Base-by-base conservation (phyloP, 2,329 filamentous ascomycete species). In the Raffaelea deltoideospora region DNA sequence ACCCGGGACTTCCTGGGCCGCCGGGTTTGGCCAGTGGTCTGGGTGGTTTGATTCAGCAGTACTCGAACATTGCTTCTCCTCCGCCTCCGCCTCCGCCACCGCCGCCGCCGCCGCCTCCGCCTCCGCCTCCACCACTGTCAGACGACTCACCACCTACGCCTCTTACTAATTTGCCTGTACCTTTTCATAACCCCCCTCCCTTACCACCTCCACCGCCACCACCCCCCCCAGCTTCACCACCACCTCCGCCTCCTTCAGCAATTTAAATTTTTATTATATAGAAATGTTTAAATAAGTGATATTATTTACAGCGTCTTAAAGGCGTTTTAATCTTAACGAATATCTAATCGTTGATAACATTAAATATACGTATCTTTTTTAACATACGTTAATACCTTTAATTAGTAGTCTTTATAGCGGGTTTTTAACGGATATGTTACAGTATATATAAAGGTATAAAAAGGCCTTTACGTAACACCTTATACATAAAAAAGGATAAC, bases 1-100 rank as follows among this genome's bases (percentile, higher is more conserved):
- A 41, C 43, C 15, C 42, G 42, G 44, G 49, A 17, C 33, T 47
- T 4, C 44, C 43, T 39, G 65, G 62, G 38, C 67, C 67, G 23
- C 65, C 71, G 47, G 66, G 60, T 42, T 58, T 71, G 19, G 56
- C 57, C 30, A 66, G 66, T 41, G 72, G 71, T 27, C 60, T 79
- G 41, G 76, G 68, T 49, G 70, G 72, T 36, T 61, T 83, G 41
- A 76, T 80, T 47, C 72, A 79, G 53, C 75, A 76, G 49, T 82
- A 57, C 34, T 52, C 54, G 24, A 51, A 50, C 14, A 46, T 47
- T 18, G 37, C 35, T 3, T 37, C 31, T 13, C 41, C 45, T 2
- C 40, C 38, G 14, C 38, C 34, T 3, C 45, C 44, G 2, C 37
- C 38, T 5, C 38, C 34, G 9, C 42, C 42, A 4, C 44, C 44